Evolutionary conservation across 169 alveolate species (phyloP), one percentile per base, ranked within the genome.

Genomic region (Plasmodium coatneyi): DNA sequence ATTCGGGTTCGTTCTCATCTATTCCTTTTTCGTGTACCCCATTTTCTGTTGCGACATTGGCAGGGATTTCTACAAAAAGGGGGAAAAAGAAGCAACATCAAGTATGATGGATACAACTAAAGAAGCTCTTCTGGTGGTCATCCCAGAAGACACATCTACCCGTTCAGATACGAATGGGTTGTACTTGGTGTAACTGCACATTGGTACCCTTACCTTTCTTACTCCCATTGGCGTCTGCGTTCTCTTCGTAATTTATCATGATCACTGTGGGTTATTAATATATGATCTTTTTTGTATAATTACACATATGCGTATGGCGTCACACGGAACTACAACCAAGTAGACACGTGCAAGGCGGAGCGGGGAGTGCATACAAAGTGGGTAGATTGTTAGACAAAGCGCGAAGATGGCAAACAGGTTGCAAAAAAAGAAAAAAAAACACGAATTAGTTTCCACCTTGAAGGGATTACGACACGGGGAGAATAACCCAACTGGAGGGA

Each of bases 241-340:
- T 83, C 14, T 83, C 92, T 25, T 22, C 36, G 70, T 14, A 70
- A 83, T 83, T 70, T 2, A 83, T 83, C 92, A 83, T 83, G 70
- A 22, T 83, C 25, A 19, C 22, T 82, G 43, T 3, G 41, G 43
- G 30, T 82, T 30, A 19, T 30, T 82, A 82, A 30, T 60, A 56
- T 60, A 19, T 54, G 19, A 34, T 30, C 12, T 46, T 12, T 14
- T 60, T 25, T 16, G 43, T 82, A 82, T 32, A 82, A 56, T 32
- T 82, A 82, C 25, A 9, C 66, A 81, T 81, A 81, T 81, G 66
- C 36, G 34, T 19, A 25, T 79, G 39, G 46, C 12, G 19, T 0
- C 22, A 28, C 84, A 19, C 39, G 14, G 84, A 79, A 14, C 19
- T 79, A 5, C 30, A 30, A 22, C 34, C 56, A 41, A 19, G 84